Evolutionary conservation across 768 basidiomycete genomes (phyloP).

Genomic region (Naganishia antarctica): DNA sequence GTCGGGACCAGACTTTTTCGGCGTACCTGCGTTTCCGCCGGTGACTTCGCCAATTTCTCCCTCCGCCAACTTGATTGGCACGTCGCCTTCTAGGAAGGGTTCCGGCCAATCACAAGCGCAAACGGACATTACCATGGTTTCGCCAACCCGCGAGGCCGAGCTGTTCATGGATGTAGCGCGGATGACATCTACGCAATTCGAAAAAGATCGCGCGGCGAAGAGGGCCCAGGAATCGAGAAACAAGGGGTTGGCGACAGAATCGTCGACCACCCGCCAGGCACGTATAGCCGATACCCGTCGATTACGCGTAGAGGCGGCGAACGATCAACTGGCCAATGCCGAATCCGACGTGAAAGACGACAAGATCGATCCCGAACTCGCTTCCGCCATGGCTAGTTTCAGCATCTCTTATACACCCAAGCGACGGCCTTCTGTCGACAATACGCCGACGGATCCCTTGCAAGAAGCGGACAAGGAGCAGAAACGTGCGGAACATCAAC

Average conservation of each 20-base stretch:
- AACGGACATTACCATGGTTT: neutral
- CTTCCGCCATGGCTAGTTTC: slow-evolving; percentile 17
- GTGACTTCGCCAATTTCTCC: neutral
- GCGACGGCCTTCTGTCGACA: neutral
- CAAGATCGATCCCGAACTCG: neutral
- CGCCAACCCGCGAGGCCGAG: slow-evolving; percentile 5
- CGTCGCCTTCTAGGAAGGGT: neutral
- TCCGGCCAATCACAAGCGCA: neutral
- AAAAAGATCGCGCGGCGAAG: slow-evolving; percentile 1
- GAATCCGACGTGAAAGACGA: neutral
- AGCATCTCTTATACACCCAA: neutral
- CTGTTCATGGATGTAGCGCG: slow-evolving; percentile 21
- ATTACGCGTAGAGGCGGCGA: neutral
- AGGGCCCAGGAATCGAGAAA: slow-evolving; percentile 6
- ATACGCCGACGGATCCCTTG: slow-evolving; percentile 5
- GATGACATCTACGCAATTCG: slow-evolving; percentile 3
- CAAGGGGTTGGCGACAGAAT: slow-evolving; percentile 9
- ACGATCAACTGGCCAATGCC: neutral
- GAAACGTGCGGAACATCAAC: neutral
- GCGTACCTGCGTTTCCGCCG: slow-evolving; percentile 5
- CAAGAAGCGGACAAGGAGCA: neutral
- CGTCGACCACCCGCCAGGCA: neutral
- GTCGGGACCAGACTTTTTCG: neutral
- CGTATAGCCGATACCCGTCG: neutral
- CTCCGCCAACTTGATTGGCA: too few species aligned